Evolutionary conservation across 164 flowering plant species (phyloP).

Genomic region (Chimonanthus salicifolius): DNA sequence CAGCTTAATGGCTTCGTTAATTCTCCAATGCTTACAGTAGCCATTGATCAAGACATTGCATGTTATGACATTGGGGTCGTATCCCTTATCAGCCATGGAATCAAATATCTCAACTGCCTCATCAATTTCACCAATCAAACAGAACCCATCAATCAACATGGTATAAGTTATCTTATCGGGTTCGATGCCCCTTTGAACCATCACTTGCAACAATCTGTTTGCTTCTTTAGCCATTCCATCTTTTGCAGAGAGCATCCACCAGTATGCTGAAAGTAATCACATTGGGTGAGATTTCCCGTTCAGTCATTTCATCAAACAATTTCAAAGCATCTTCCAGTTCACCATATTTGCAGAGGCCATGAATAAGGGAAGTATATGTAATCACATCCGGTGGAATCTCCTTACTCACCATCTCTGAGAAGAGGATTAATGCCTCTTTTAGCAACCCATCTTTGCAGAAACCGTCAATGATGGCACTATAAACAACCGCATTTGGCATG

Average conservation of each 20-base stretch:
- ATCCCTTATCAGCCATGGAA: neutral
- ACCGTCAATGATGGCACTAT: neutral
- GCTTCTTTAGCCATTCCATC: neutral
- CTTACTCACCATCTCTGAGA: neutral
- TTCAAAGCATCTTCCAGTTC: neutral
- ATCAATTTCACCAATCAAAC: neutral
- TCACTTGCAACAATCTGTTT: neutral
- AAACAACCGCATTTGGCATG: neutral
- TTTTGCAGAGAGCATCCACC: slow-evolving; percentile 9
- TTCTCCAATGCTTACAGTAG: neutral
- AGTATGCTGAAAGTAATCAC: neutral
- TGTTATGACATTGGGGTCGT: neutral
- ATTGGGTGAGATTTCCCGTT: neutral
- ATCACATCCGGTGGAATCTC: slow-evolving; percentile 3
- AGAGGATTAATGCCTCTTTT: neutral
- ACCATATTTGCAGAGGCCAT: neutral
- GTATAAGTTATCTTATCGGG: neutral
- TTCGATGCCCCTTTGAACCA: neutral
- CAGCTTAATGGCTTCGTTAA: neutral
- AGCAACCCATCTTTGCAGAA: neutral
- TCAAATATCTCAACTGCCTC: neutral
- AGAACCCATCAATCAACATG: neutral
- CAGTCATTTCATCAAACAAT: neutral
- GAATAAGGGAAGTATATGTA: neutral
- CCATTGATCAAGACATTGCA: neutral